Evolutionary conservation across 2,329 filamentous ascomycete genomes (phyloP), one percentile per base, ranked within the genome.

Genomic region (Graphium sp.): DNA sequence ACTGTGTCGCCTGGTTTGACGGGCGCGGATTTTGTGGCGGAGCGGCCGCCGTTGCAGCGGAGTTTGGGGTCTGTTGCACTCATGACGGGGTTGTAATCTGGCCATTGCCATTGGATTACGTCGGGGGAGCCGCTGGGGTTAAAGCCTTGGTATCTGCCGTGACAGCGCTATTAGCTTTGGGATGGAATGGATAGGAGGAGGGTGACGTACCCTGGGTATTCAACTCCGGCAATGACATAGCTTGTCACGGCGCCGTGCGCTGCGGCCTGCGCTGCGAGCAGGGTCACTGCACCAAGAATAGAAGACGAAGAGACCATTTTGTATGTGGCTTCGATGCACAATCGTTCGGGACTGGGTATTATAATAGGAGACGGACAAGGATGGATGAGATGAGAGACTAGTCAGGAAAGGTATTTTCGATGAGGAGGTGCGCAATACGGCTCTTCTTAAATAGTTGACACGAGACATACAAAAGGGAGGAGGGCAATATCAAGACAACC

Each of bases 81-180:
- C 42, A 50, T 55, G 38, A 56, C 47, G 35, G 48, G 53, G 39
- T 28, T 44, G 48, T 62, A 62, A 49, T 39, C 52, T 34, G 47
- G 54, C 65, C 64, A 69, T 50, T 69, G 61, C 24, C 62, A 48
- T 44, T 70, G 60, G 41, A 69, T 69, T n/a, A 61, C 60, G 35
- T 58, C 50, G 11, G 58, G 59, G 19, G 50, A 52, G 18, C 51
- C 50, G 18, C 50, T 41, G 5, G 63, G 62, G 1, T 57, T 55
- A 48, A 62, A 67, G 33, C 62, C 61, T 32, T 58, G 41, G 34
- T 58, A 60, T 28, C 30, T 32, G n/a, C n/a, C n/a, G n/a, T n/a
- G n/a, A 6, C 15, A 29, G 13, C 13, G 14, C 19, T 14, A 18
- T 13, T 27, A 14, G 4, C 7, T 26, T 14, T 15, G 6, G 8